Evolutionary conservation across 2,329 filamentous ascomycete genomes (phyloP).

Genomic region (Diaporthe nobilis): DNA sequence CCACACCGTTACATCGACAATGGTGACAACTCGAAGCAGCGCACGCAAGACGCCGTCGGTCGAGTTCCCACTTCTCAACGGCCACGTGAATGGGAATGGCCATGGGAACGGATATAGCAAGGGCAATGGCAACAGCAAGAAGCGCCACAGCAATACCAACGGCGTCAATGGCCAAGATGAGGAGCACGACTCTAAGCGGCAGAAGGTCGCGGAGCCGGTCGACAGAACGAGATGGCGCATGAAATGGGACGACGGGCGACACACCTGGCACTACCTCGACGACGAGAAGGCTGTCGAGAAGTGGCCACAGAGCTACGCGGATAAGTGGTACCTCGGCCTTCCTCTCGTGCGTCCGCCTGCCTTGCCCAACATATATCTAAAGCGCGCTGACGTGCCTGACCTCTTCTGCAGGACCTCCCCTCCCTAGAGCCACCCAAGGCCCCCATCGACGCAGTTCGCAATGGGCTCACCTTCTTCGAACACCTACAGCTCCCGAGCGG

Average conservation of each 20-base stretch:
- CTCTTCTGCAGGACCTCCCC: constrained; percentile 74
- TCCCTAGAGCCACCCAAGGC: constrained; percentile 78
- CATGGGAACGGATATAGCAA: constrained; percentile 43
- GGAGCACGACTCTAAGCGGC: constrained; percentile 56
- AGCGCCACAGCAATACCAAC: constrained; percentile 58
- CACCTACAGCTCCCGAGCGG: constrained; percentile 89
- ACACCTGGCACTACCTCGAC: constrained; percentile 94
- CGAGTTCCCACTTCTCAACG: constrained; percentile 4
- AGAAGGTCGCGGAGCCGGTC: constrained; percentile 71
- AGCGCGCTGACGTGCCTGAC: neutral
- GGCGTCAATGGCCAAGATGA: constrained; percentile 41
- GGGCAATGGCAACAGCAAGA: constrained; percentile 50
- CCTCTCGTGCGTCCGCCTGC: constrained; percentile 71
- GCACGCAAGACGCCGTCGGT: constrained; percentile 28
- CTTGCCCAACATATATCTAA: neutral
- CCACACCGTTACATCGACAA: constrained; percentile 1
- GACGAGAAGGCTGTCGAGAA: constrained; percentile 77
- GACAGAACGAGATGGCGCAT: constrained; percentile 89
- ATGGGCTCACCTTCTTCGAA: constrained; percentile 90
- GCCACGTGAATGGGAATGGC: constrained; percentile 40
- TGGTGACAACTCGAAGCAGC: constrained; percentile 45
- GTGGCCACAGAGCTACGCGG: constrained; percentile 91
- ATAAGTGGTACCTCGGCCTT: constrained; percentile 89
- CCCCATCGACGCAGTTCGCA: constrained; percentile 82
- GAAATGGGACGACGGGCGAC: constrained; percentile 83